phyloP scores from a whole-genome alignment of 257 asterid genomes.

The Pogostemon cablin region DNA sequence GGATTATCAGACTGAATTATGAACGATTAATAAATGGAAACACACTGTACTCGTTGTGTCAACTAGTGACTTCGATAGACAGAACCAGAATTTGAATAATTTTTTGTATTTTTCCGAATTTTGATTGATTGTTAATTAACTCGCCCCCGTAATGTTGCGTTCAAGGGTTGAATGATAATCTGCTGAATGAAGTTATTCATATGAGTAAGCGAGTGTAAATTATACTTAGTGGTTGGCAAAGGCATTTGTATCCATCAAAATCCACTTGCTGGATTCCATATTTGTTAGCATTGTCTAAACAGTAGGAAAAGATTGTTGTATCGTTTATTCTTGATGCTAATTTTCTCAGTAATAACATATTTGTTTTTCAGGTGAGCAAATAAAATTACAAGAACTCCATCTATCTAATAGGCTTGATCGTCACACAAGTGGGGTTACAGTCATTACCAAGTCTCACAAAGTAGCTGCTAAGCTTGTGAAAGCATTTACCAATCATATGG shows the following conservation, averaged over 20 bases:
- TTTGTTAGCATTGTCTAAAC: background rate
- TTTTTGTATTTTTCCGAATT: background rate
- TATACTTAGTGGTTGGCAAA: background rate
- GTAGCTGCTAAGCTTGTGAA: constrained; percentile 91
- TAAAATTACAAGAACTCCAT: constrained; percentile 59
- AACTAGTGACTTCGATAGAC: background rate
- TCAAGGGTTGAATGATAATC: constrained; percentile 3
- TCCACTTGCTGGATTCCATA: constrained; percentile 10
- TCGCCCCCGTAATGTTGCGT: background rate
- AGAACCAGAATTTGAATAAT: background rate
- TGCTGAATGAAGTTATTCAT: constrained; percentile 18
- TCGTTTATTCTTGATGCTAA: background rate
- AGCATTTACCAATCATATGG: constrained; percentile 79
- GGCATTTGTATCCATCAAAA: constrained; percentile 14
- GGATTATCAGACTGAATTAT: background rate
- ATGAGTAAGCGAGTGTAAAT: background rate
- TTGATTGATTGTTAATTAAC: background rate
- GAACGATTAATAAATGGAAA: background rate
- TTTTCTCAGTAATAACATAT: background rate
- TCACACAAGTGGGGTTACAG: constrained; percentile 89
- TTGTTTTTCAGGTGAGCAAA: constrained; percentile 46
- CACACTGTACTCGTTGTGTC: background rate
- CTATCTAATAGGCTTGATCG: constrained; percentile 93
- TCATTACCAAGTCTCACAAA: constrained; percentile 83
- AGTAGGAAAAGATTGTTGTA: background rate